Base-by-base conservation (phyloP, 768 basidiomycete genomes). In the Lyophyllum semitale region DNA sequence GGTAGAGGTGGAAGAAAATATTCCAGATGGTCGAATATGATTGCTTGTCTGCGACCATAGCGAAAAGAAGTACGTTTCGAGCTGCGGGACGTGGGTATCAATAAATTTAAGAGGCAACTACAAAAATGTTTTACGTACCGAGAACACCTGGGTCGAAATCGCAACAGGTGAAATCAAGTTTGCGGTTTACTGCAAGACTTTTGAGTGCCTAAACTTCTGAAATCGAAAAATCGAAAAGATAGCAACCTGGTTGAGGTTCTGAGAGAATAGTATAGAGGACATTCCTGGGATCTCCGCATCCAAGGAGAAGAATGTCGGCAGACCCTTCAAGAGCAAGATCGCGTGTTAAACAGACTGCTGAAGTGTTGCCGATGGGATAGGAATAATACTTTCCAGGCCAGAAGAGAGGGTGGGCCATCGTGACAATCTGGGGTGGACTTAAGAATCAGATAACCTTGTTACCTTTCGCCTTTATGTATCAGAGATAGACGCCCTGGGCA, bases 351-450 rank as follows among this genome's bases (percentile, higher is more conserved):
- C 70, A 78, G 4, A 79, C 67, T 6, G 85, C 77, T 4, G 82
- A 73, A 0, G 84, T 85, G 61, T 85, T 85, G 30, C 85, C 84
- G 13, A 84, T 69, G 2, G 84, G 78, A 64, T 85, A 85, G 69
- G 83, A 86, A 54, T 74, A 81, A 2, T 66, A 66, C 57, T 73
- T 75, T 8, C 68, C 73, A 2, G 74, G 77, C 73, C 75, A 80
- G n/a, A 68, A 57, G 3, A 80, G 54, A 3, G 77, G 72, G 45
- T 78, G 76, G 3, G 78, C 67, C 81, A 84, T 80, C 13, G 12
- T n/a, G 44, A 27, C 25, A 26, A n/a, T 3, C 12, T n/a, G 26
- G n/a, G 26, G 11, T 6, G 25, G 43, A 25, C 8, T 20, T 22
- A 25, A 42, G 4, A 13, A 27, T 27, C 22, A 11, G 43, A 44